Conservation (phyloP, 352 stramenopile genomes). For the Plasmopara muralis region DNA sequence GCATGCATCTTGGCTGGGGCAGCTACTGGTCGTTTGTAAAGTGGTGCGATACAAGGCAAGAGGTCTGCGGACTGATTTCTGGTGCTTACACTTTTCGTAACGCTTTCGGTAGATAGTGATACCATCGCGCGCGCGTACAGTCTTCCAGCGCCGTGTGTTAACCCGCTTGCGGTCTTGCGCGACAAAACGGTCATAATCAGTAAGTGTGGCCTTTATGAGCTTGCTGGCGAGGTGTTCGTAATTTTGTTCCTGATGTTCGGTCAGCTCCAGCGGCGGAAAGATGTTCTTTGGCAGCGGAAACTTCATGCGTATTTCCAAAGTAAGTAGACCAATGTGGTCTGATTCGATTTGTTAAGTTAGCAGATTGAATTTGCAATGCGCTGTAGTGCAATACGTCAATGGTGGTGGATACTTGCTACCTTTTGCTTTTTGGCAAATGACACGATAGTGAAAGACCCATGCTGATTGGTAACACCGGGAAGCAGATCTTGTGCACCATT, state of each 20-base stretch:
- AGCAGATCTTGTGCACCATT: slow-evolving; percentile 23
- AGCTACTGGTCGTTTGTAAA: slow-evolving; percentile 15
- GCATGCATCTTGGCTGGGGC: slow-evolving; percentile 18
- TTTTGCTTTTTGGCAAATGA: slow-evolving; percentile 24
- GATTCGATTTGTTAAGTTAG: slow-evolving; percentile 3
- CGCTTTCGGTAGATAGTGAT: slow-evolving; percentile 43
- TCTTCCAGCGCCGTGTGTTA: slow-evolving; percentile 35
- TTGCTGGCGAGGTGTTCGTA: slow-evolving; percentile 44
- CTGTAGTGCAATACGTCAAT: slow-evolving; percentile 15
- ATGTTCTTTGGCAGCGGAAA: slow-evolving; percentile 43
- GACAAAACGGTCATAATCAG: slow-evolving; percentile 44
- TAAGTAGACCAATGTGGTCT: slow-evolving; percentile 4
- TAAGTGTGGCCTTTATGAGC: slow-evolving; percentile 39
- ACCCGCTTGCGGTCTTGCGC: slow-evolving; percentile 31
- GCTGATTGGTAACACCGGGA: slow-evolving; percentile 3
- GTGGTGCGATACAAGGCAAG: slow-evolving; percentile 24
- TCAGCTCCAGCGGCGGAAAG: slow-evolving; percentile 41
- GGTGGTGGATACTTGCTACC: slow-evolving; percentile 11
- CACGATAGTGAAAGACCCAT: slow-evolving; percentile 22
- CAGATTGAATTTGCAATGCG: background rate
- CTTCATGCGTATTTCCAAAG: slow-evolving; percentile 33
- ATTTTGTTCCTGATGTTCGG: slow-evolving; percentile 27
- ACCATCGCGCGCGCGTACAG: slow-evolving; percentile 29
- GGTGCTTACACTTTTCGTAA: slow-evolving; percentile 10
- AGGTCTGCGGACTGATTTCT: slow-evolving; percentile 13